phyloP scores from a whole-genome alignment of 306 rosid species.

The Myrica gale region DNA sequence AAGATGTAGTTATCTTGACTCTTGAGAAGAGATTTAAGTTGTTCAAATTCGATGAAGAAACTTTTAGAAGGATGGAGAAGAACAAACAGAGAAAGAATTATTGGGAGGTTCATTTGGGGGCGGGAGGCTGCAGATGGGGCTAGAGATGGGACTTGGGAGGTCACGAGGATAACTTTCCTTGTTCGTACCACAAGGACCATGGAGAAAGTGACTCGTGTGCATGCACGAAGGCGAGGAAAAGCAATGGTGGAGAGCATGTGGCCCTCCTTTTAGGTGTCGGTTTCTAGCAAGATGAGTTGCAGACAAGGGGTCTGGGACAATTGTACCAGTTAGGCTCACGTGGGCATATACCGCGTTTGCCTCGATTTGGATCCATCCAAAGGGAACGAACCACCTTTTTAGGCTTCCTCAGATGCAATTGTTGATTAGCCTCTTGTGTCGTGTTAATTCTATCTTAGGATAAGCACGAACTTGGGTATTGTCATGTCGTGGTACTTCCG shows the following conservation, averaged over 20 bases:
- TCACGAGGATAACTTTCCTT: conserved; percentile 44
- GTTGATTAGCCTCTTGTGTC: background rate
- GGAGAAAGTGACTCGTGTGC: conserved; percentile 23
- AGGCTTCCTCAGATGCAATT: background rate
- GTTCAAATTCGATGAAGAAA: background rate
- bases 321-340: background rate
- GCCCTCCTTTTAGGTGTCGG: background rate
- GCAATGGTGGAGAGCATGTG: conserved; percentile 8
- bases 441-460: background rate
- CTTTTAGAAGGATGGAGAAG: background rate
- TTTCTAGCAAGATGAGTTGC: background rate
- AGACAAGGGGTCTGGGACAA: conserved; percentile 12
- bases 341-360: background rate
- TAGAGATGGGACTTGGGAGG: background rate
- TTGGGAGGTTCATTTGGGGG: background rate
- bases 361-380: background rate
- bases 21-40: background rate
- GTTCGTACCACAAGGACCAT: conserved; percentile 41
- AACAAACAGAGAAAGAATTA: background rate
- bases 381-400: background rate
- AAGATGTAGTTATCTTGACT: background rate
- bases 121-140: background rate
- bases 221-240: background rate
- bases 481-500: background rate
- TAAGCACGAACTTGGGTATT: background rate